These are phyloP conservation scores for Marchantia polymorpha DNA, from an alignment of 225 moss, liverwort and hornwort genomes.

Conservation along the genomic window DNA sequence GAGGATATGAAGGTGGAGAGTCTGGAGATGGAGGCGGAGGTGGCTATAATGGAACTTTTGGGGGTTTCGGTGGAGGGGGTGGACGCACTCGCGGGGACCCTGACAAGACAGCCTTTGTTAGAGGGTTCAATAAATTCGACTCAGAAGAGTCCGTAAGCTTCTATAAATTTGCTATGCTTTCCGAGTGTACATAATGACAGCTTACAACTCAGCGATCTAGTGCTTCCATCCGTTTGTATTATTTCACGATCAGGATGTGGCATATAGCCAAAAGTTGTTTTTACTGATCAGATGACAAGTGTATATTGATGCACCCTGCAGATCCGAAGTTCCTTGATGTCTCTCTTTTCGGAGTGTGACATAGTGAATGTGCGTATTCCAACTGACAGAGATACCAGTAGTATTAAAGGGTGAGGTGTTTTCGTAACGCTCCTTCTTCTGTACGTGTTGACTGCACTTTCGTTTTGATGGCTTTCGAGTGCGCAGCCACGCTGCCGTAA, in stretches of 20 bases:
- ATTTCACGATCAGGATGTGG: neutral
- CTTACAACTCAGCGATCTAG: too few species aligned
- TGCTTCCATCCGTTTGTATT: neutral
- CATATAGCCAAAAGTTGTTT: neutral
- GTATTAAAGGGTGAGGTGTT: slow-evolving; percentile 59
- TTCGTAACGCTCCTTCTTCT: neutral
- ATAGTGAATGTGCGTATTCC: slow-evolving; percentile 62
- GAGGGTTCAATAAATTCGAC: slow-evolving; percentile 73
- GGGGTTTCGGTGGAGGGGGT: slow-evolving; percentile 19
- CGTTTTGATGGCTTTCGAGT: too few species aligned
- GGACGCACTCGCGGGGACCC: slow-evolving; percentile 22
- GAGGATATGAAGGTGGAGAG: slow-evolving; percentile 32
- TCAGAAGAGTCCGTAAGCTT: slow-evolving; percentile 61
- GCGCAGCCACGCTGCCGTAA: too few species aligned
- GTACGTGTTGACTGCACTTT: neutral
- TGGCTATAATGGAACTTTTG: slow-evolving; percentile 7
- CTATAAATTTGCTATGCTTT: too few species aligned
- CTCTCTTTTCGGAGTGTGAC: slow-evolving; percentile 59
- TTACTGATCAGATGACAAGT: neutral
- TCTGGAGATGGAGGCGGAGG: neutral
- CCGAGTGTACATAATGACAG: too few species aligned
- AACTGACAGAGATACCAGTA: slow-evolving; percentile 62
- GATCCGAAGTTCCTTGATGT: slow-evolving; percentile 59
- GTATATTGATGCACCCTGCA: slow-evolving; percentile 26
- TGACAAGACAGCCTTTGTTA: slow-evolving; percentile 65